These are phyloP conservation scores for Plasmodium coatneyi DNA, from an alignment of 169 alveolate species.

Conservation along the genomic window DNA sequence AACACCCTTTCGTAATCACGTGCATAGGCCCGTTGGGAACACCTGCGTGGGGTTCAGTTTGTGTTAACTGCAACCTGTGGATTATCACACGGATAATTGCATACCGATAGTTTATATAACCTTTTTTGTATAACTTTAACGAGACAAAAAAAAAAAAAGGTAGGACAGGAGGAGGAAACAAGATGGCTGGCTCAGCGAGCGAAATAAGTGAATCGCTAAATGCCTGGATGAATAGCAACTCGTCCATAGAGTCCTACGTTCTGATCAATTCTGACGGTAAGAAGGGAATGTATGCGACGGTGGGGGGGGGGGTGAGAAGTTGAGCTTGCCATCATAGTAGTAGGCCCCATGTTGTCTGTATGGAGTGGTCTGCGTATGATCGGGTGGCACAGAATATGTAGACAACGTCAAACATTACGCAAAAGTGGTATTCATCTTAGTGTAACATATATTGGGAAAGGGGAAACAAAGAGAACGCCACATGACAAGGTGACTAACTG, in stretches of 20 bases:
- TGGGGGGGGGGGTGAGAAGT: neutral
- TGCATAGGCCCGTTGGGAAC: neutral
- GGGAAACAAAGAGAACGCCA: neutral
- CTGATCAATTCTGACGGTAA: conserved; percentile 61
- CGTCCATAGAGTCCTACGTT: conserved; percentile 53
- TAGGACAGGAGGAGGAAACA: neutral
- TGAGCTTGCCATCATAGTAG: neutral
- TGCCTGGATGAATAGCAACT: conserved; percentile 58
- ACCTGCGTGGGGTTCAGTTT: neutral
- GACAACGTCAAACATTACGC: neutral
- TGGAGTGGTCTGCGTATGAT: neutral
- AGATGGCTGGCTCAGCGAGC: conserved; percentile 68
- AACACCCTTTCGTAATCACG: neutral
- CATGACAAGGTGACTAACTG: neutral
- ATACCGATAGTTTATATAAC: neutral
- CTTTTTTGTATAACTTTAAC: neutral
- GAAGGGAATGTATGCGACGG: neutral
- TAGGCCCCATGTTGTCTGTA: neutral
- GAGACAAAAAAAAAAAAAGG: conserved; percentile 3
- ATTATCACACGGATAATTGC: neutral
- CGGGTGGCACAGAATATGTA: neutral
- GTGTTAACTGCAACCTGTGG: neutral
- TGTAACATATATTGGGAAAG: neutral
- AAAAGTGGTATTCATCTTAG: neutral
- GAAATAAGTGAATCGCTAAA: conserved; percentile 72